Evolutionary conservation across 1,139 yeast genomes (phyloP).

Genomic region (Starmera stellimalicola): DNA sequence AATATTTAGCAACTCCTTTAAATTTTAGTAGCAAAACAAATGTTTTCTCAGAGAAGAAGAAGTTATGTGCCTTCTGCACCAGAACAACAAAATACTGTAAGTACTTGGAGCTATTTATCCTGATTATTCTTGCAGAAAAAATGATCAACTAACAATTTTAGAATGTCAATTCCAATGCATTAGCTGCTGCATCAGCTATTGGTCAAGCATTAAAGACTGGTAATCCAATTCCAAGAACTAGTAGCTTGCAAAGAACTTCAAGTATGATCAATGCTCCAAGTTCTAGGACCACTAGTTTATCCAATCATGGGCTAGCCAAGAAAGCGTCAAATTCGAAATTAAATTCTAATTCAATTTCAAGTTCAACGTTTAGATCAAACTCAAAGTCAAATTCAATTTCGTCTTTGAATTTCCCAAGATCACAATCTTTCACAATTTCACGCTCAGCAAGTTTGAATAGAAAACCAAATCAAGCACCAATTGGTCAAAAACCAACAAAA

Average conservation of each 20-base stretch:
- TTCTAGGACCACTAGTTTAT: conserved; percentile 3
- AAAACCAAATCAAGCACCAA: not conserved
- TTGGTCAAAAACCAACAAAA: conserved; percentile 4
- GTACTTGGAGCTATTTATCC: not conserved
- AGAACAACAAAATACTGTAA: conserved; percentile 5
- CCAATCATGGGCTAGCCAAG: conserved; percentile 3
- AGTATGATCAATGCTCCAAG: conserved; percentile 10
- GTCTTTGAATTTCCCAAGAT: conserved; percentile 8
- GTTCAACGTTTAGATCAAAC: conserved; percentile 11
- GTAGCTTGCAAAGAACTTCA: conserved; percentile 17
- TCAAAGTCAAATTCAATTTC: too few relatives aligned
- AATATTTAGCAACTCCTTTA: too few relatives aligned
- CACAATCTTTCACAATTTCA: conserved; percentile 9
- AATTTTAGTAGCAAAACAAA: too few relatives aligned
- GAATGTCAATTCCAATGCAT: conserved; percentile 27
- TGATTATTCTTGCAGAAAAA: conserved; percentile 5
- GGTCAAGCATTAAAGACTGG: conserved; percentile 26
- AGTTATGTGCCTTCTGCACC: conserved; percentile 7
- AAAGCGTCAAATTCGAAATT: conserved; percentile 4
- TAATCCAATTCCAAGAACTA: conserved; percentile 19
- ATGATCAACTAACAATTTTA: conserved; percentile 8
- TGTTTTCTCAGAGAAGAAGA: conserved; percentile 8
- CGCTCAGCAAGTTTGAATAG: not conserved
- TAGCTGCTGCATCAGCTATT: conserved; percentile 36
- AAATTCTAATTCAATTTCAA: conserved; percentile 3